These are phyloP conservation scores for Moesziomyces sp. DNA, from an alignment of 1,284 basidiomycete genomes.

Conservation along the genomic window DNA sequence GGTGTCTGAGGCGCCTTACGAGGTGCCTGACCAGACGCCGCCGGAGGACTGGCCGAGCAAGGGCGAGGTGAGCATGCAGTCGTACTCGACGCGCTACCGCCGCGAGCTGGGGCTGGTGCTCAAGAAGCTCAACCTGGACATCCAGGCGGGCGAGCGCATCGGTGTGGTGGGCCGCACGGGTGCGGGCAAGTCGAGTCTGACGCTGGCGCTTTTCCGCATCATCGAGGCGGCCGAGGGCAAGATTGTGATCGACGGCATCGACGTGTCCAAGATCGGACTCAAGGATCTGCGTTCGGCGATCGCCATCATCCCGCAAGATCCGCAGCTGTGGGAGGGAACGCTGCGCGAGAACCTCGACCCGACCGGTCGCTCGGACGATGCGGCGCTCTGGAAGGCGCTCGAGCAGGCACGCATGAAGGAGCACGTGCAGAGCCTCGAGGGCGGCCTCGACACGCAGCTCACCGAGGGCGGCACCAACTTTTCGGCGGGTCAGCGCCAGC, in stretches of 20 bases:
- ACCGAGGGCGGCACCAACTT: constrained; percentile 83
- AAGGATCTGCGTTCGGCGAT: constrained; percentile 75
- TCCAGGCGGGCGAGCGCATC: constrained; percentile 80
- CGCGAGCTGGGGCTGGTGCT: constrained; percentile 82
- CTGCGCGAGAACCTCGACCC: constrained; percentile 87
- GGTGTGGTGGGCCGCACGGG: constrained; percentile 79
- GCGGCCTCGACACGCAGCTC: constrained; percentile 79
- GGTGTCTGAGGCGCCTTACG: constrained; percentile 78
- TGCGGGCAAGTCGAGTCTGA: constrained; percentile 87
- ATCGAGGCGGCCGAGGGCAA: constrained; percentile 79
- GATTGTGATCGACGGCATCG: constrained; percentile 84
- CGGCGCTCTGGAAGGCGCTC: constrained; percentile 83
- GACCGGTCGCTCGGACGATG: constrained; percentile 75
- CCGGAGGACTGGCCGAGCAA: constrained; percentile 77
- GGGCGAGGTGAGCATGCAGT: constrained; percentile 82
- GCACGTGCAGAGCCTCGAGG: constrained; percentile 78
- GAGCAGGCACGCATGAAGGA: constrained; percentile 77
- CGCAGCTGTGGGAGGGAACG: constrained; percentile 84
- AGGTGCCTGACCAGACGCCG: constrained; percentile 42
- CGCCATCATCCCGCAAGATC: constrained; percentile 84
- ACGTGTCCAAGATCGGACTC: constrained; percentile 84
- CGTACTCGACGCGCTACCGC: constrained; percentile 84
- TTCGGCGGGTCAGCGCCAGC: constrained; percentile 79
- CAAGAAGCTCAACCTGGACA: constrained; percentile 76
- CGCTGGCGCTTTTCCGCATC: constrained; percentile 70